phyloP scores from a whole-genome alignment of 2,329 filamentous ascomycete genomes.

The Fusarium clavum region DNA sequence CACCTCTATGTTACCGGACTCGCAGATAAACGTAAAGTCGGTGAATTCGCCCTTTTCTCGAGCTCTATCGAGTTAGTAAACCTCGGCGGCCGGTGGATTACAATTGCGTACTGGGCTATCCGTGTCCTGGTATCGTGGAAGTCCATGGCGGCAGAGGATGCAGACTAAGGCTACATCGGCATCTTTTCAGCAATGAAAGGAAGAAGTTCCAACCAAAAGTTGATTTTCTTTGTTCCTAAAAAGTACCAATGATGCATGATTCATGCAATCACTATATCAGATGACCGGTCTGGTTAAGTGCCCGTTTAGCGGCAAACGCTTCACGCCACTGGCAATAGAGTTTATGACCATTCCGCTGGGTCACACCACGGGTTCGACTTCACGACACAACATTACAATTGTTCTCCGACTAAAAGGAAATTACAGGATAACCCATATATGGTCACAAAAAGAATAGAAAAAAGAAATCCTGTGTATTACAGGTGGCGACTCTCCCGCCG shows the following conservation, averaged over 20 bases:
- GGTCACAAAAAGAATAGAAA: not conserved
- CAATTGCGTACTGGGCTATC: not conserved
- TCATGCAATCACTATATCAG: not conserved
- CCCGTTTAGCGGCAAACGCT: not conserved
- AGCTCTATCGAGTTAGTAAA: not conserved
- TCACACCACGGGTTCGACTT: not conserved
- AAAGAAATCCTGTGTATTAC: not conserved
- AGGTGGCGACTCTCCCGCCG: conserved; percentile 28
- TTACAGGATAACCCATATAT: no score
- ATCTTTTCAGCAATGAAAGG: no score
- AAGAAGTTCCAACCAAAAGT: fast-evolving
- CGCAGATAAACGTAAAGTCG: not conserved
- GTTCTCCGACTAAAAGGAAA: no score
- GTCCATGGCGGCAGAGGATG: not conserved
- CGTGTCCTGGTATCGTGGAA: not conserved
- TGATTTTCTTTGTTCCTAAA: not conserved
- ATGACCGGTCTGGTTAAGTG: not conserved
- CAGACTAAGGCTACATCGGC: no score
- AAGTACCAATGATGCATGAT: not conserved
- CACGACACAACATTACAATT: no score
- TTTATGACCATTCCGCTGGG: not conserved
- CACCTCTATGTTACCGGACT: not conserved
- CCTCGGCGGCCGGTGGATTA: no score
- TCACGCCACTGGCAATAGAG: conserved; percentile 17
- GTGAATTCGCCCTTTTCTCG: conserved; percentile 5